These are phyloP conservation scores for Aspergillus vadensis DNA, from an alignment of 2,329 filamentous ascomycete species.

Conservation along the genomic window DNA sequence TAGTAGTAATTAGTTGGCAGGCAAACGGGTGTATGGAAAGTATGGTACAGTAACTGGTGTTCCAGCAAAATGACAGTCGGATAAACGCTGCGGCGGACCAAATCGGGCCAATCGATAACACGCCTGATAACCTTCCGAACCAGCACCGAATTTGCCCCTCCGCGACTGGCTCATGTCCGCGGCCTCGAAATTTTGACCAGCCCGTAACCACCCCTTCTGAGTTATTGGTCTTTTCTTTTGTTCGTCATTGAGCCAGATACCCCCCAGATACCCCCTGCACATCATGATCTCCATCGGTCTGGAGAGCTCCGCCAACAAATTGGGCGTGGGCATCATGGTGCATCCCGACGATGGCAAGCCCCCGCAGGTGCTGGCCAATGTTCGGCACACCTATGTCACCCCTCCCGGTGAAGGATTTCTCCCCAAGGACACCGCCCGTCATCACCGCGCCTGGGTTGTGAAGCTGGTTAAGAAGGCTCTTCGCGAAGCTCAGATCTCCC, in stretches of 20 bases:
- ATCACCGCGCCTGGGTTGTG: constrained; percentile 86
- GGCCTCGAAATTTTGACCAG: background rate
- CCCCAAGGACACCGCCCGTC: constrained; percentile 90
- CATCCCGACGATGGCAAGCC: constrained; percentile 61
- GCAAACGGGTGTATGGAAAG: no score
- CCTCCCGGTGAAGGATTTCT: constrained; percentile 93
- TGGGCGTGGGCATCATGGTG: constrained; percentile 88
- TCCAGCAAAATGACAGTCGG: constrained; percentile 19
- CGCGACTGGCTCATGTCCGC: background rate
- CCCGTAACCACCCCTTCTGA: background rate
- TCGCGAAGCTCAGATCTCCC: constrained; percentile 62
- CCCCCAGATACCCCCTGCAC: constrained; percentile 11
- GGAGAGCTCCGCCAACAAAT: constrained; percentile 97
- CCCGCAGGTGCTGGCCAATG: constrained; percentile 80
- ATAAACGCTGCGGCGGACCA: constrained; percentile 29
- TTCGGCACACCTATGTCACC: constrained; percentile 89
- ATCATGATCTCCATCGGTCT: constrained; percentile 69
- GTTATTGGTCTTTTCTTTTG: background rate
- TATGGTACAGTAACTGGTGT: no score
- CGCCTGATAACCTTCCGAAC: constrained; percentile 28
- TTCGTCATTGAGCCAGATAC: background rate
- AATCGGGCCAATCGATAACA: constrained; percentile 33
- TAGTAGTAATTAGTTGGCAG: background rate
- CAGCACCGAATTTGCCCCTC: constrained; percentile 21
- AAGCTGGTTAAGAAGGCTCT: constrained; percentile 78